Percentiles rank a stretch among this genome's conserved stretches.
phyloP scores from a whole-genome alignment of 2,329 filamentous ascomycete genomes.

The Monosporascus sp. region DNA sequence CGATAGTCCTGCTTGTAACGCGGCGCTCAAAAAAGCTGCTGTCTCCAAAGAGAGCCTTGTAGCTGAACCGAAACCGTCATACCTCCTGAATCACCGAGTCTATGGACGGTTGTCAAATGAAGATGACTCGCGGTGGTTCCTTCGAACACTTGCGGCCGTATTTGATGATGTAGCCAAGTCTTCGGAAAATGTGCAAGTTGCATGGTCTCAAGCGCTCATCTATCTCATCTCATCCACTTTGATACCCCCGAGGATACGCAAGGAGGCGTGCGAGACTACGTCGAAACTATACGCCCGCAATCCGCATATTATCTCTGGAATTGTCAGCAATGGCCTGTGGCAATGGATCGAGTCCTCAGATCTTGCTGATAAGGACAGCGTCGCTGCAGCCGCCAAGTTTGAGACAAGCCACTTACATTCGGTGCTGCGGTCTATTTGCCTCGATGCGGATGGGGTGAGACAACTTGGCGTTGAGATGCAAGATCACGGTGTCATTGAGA shows the following conservation, averaged over 20 bases:
- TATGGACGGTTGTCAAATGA: constrained; percentile 72
- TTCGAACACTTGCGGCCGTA: constrained; percentile 61
- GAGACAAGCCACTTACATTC: constrained; percentile 59
- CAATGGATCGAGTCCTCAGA: constrained; percentile 66
- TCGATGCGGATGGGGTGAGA: constrained; percentile 45
- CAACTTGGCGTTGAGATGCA: constrained; percentile 33
- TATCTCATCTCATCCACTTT: constrained; percentile 63
- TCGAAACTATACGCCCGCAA: constrained; percentile 58
- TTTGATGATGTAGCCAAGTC: constrained; percentile 48
- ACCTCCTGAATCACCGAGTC: constrained; percentile 76
- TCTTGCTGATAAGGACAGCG: constrained; percentile 70
- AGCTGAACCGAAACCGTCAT: constrained; percentile 76
- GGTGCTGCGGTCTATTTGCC: constrained; percentile 58
- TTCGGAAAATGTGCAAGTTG: constrained; percentile 47
- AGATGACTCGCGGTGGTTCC: constrained; percentile 75
- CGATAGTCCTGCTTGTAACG: constrained; percentile 42
- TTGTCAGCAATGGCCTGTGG: constrained; percentile 72
- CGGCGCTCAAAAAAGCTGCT: constrained; percentile 53
- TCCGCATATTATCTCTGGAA: constrained; percentile 52
- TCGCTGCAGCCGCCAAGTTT: constrained; percentile 59
- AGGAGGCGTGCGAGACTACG: constrained; percentile 56
- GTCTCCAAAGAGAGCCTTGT: constrained; percentile 61
- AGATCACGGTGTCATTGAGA: constrained; percentile 48
- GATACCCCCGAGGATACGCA: constrained; percentile 57
- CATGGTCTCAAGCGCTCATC: constrained; percentile 84